phyloP scores from a whole-genome alignment of 1,284 basidiomycete species.

The Trametes polyzona region DNA sequence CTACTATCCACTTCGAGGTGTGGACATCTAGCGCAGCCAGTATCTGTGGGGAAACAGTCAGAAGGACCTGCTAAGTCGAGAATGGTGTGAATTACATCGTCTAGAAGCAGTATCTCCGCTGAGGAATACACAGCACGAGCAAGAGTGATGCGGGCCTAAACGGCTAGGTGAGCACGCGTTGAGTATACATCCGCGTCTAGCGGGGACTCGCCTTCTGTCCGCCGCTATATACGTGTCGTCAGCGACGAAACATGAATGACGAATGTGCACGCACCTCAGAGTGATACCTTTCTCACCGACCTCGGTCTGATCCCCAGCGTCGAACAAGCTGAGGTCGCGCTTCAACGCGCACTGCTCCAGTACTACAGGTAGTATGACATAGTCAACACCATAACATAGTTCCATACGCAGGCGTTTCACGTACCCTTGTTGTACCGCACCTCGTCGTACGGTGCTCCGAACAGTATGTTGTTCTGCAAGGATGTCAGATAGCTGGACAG shows the following conservation, averaged over 20 bases:
- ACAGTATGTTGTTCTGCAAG: constrained; percentile 47
- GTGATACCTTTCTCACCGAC: constrained; percentile 71
- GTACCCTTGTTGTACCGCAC: constrained; percentile 47
- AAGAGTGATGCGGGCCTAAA: constrained; percentile 68
- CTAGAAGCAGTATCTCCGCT: constrained; percentile 64
- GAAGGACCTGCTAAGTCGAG: background rate
- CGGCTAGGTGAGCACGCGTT: background rate
- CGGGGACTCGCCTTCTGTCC: constrained; percentile 58
- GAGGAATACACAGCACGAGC: constrained; percentile 73
- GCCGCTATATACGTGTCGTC: constrained; percentile 43
- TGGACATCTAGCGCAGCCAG: constrained; percentile 63
- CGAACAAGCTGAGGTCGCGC: constrained; percentile 66
- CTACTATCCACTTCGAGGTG: constrained; percentile 77
- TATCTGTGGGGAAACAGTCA: constrained; percentile 32
- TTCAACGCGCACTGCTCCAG: constrained; percentile 66
- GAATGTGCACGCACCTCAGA: constrained; percentile 39
- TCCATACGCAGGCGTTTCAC: background rate
- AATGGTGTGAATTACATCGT: constrained; percentile 50
- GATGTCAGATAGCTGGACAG: background rate
- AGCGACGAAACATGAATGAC: background rate
- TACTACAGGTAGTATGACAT: constrained; percentile 40
- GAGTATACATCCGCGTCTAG: background rate
- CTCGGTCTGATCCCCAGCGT: constrained; percentile 76
- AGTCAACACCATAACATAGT: constrained; percentile 40
- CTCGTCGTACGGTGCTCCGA: constrained; percentile 47